These are phyloP conservation scores for Wickerhamiella lipophila DNA, from an alignment of 805 yeast species.

Conservation along the genomic window DNA sequence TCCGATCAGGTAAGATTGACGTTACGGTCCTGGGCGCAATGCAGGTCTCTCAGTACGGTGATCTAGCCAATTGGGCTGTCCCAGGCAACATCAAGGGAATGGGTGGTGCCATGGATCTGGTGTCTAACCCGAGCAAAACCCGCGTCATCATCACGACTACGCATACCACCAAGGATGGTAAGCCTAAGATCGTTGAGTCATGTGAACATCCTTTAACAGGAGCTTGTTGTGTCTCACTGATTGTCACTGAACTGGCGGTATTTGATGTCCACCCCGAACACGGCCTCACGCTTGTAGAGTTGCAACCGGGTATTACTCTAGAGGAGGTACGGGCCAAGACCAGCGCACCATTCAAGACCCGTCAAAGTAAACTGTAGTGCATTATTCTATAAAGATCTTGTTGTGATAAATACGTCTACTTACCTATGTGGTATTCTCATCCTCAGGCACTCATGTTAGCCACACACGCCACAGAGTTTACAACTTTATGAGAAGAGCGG, in stretches of 20 bases:
- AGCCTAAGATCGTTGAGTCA: slow-evolving; percentile 34
- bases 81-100: slow-evolving; percentile 42
- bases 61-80: slow-evolving; percentile 42
- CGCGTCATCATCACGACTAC: slow-evolving; percentile 38
- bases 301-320: slow-evolving; percentile 31
- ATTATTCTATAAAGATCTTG: not conserved
- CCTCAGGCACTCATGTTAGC: no score
- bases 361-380: not conserved
- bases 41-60: slow-evolving; percentile 38
- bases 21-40: slow-evolving; percentile 38
- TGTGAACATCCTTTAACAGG: slow-evolving; percentile 41
- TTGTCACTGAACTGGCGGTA: slow-evolving; percentile 38
- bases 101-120: slow-evolving; percentile 46
- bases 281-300: slow-evolving; percentile 33
- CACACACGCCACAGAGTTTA: not conserved
- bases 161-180: slow-evolving; percentile 37
- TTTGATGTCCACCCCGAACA: slow-evolving; percentile 34
- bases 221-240: slow-evolving; percentile 33
- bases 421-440: not conserved
- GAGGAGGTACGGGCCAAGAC: slow-evolving; percentile 34
- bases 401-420: not conserved
- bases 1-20: slow-evolving; percentile 36
- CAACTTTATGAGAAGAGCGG: slow-evolving; percentile 10
- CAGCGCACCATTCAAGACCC: slow-evolving; percentile 30
- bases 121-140: slow-evolving; percentile 35